Conservation (phyloP, 192 early-diverging fungal species). For the Entophlyctis helioformis region DNA sequence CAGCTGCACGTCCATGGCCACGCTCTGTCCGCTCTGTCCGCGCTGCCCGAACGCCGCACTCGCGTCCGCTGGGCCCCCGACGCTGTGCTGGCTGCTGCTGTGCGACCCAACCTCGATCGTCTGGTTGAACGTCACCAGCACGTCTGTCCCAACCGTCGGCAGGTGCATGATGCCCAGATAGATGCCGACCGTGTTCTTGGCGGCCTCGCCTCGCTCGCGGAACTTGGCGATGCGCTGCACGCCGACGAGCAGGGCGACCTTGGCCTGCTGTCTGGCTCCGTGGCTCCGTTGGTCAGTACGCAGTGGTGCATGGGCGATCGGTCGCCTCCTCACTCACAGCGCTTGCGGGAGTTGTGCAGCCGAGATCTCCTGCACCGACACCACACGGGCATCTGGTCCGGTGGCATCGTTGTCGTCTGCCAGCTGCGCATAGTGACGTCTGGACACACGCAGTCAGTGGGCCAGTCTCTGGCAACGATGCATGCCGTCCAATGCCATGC, state of each 20-base stretch:
- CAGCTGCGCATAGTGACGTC: no score
- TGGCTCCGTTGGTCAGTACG: no score
- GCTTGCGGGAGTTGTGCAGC: no score
- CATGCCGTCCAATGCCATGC: no score
- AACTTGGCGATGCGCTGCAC: constrained; percentile 69
- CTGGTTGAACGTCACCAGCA: constrained; percentile 66
- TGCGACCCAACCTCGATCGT: constrained; percentile 40
- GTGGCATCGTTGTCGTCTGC: no score
- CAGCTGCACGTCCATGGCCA: constrained; percentile 8
- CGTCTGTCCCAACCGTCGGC: constrained; percentile 53
- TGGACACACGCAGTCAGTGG: no score
- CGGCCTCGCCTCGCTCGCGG: constrained; percentile 41
- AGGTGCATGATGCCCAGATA: constrained; percentile 63
- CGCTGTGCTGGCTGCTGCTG: constrained; percentile 35
- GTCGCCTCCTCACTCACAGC: no score
- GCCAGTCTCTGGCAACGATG: no score
- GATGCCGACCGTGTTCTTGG: constrained; percentile 49
- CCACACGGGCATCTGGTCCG: no score
- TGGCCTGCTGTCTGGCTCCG: no score
- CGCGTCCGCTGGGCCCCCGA: constrained; percentile 5
- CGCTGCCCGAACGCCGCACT: background rate
- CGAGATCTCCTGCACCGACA: no score
- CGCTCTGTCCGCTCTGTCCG: constrained; percentile 16
- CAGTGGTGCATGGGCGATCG: no score
- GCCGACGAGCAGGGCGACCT: constrained; percentile 44